Evolutionary conservation across 1,139 yeast species (phyloP).

Genomic region (Arxiozyma telluris): DNA sequence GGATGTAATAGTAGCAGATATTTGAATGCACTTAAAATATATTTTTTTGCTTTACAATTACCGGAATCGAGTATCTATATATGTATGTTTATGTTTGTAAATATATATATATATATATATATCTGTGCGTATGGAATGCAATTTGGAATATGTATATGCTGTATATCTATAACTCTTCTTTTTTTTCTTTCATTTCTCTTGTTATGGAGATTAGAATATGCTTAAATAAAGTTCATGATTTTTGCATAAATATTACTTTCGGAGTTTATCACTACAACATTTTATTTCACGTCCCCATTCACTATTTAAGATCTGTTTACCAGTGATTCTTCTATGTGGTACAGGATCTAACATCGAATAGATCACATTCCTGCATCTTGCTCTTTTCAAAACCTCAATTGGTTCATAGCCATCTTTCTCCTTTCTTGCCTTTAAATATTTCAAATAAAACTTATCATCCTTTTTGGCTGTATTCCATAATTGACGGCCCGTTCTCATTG

Average conservation of each 20-base stretch:
- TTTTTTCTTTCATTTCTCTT: background rate
- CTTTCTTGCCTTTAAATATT: slow-evolving; percentile 66
- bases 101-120: no score
- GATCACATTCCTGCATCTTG: slow-evolving; percentile 83
- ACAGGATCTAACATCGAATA: slow-evolving; percentile 88
- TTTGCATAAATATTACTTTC: background rate
- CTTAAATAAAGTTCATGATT: background rate
- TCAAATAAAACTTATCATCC: slow-evolving; percentile 72
- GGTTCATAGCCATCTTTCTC: slow-evolving; percentile 85
- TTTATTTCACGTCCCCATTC: slow-evolving; percentile 93
- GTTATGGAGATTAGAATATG: background rate
- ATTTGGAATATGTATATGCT: background rate
- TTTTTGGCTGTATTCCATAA: slow-evolving; percentile 80
- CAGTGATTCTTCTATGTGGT: slow-evolving; percentile 78
- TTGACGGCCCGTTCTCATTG: slow-evolving; percentile 94
- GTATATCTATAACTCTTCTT: background rate
- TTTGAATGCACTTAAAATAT: no score
- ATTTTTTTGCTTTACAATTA: no score
- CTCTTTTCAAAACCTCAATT: slow-evolving; percentile 70
- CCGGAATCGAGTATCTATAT: no score
- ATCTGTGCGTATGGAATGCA: background rate
- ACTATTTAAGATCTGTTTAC: slow-evolving; percentile 77
- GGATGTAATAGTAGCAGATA: no score
- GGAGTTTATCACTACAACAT: slow-evolving; percentile 38
- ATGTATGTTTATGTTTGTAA: background rate